phyloP scores from a whole-genome alignment of 2,329 filamentous ascomycete genomes.

The Pezicula neosporulosa region DNA sequence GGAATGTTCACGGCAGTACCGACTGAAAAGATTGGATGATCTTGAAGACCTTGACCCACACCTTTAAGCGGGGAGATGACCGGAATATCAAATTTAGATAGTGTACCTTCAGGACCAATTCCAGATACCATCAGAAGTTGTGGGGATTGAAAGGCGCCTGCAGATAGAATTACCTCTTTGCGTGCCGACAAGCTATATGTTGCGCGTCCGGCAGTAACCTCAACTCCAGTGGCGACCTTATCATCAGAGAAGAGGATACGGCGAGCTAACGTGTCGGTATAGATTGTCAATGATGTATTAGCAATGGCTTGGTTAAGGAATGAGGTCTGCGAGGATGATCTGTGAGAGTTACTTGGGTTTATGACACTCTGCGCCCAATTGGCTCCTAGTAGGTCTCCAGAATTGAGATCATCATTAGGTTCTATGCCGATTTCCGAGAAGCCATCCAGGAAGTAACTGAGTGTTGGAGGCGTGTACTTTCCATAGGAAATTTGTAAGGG shows the following conservation, averaged over 20 bases:
- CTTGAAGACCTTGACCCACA: conserved; percentile 47
- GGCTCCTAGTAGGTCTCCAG: conserved; percentile 36
- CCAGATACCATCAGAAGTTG: background rate
- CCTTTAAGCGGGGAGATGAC: conserved; percentile 43
- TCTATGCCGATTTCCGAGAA: conserved; percentile 37
- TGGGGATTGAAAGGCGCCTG: conserved; percentile 40
- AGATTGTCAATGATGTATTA: background rate
- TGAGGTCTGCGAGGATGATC: conserved; percentile 33
- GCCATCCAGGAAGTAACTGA: conserved; percentile 24
- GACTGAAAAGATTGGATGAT: conserved; percentile 27
- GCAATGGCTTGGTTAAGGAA: conserved; percentile 30
- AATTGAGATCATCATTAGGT: conserved; percentile 32
- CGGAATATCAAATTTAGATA: conserved; percentile 41
- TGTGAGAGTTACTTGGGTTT: conserved; percentile 18
- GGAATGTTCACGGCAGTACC: conserved; percentile 4
- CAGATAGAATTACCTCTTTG: conserved; percentile 46
- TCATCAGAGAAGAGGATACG: conserved; percentile 38
- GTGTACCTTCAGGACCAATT: conserved; percentile 25
- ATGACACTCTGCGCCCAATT: conserved; percentile 27
- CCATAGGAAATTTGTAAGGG: conserved; percentile 5
- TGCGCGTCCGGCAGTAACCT: conserved; percentile 20
- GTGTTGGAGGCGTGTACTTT: conserved; percentile 6
- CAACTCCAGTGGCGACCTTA: conserved; percentile 35
- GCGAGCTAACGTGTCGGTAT: conserved; percentile 28
- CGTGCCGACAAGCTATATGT: conserved; percentile 4